These are phyloP conservation scores for Ziziphus jujuba DNA, from an alignment of 306 rosid species.

Conservation along the genomic window DNA sequence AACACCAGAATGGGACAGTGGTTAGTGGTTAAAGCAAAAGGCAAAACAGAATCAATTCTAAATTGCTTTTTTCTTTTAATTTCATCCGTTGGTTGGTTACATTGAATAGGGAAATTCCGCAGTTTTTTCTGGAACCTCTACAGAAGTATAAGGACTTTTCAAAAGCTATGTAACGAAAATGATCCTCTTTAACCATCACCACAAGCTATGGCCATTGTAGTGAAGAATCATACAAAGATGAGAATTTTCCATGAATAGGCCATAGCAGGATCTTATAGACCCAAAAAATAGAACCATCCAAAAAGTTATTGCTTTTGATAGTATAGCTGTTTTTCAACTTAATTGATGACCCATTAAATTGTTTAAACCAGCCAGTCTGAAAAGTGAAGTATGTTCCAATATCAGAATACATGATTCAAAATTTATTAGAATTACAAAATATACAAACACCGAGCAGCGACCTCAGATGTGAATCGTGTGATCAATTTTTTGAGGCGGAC, in stretches of 20 bases:
- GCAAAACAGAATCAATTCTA: conserved; percentile 33
- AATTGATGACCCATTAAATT: neutral
- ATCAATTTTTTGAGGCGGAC: conserved; percentile 77
- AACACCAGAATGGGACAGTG: conserved; percentile 16
- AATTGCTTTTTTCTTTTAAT: neutral
- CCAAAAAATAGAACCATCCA: neutral
- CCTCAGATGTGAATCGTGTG: neutral
- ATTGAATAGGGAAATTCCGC: too few species aligned
- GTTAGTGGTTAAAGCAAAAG: conserved; percentile 16
- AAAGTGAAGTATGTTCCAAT: neutral
- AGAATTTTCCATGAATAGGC: too few species aligned
- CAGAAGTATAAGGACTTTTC: conserved; percentile 10
- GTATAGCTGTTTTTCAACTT: neutral
- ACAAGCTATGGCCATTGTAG: conserved; percentile 1
- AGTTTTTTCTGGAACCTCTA: conserved; percentile 11
- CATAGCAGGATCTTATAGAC: neutral
- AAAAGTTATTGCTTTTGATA: neutral
- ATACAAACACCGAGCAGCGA: conserved; percentile 25
- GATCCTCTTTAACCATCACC: conserved; percentile 9
- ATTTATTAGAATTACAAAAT: conserved; percentile 28
- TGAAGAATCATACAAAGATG: neutral
- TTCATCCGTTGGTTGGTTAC: too few species aligned
- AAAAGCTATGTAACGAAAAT: conserved; percentile 1
- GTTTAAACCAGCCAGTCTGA: neutral
- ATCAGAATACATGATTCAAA: conserved; percentile 13